These are phyloP conservation scores for Rhizopus arrhizus DNA, from an alignment of 371 early-diverging fungal species.

Conservation along the genomic window DNA sequence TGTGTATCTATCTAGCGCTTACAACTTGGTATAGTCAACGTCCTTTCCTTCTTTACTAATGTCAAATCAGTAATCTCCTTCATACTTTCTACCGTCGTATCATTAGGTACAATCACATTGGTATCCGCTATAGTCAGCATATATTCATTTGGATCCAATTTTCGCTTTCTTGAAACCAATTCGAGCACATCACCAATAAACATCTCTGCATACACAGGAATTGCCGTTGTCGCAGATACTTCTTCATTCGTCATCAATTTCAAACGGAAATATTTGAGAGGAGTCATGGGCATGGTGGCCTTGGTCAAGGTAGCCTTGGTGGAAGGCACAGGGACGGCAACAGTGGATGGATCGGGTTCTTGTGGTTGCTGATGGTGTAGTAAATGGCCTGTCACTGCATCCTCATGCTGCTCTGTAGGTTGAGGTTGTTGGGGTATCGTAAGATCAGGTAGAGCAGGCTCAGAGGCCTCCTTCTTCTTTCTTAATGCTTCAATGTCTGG, in stretches of 20 bases:
- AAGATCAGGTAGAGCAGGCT: constrained; percentile 2
- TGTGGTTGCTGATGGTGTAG: constrained; percentile 21
- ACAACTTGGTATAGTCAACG: constrained; percentile 60
- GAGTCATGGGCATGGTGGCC: constrained; percentile 55
- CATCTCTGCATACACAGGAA: constrained; percentile 74
- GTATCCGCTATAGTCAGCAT: constrained; percentile 79
- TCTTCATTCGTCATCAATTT: constrained; percentile 62
- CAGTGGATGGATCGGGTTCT: constrained; percentile 46
- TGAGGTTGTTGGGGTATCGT: constrained; percentile 14
- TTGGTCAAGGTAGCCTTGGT: constrained; percentile 50
- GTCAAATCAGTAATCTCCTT: constrained; percentile 69
- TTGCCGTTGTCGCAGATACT: constrained; percentile 83
- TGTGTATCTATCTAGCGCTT: constrained; percentile 22
- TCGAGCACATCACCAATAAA: constrained; percentile 82
- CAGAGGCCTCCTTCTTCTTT: constrained; percentile 21
- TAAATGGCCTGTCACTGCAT: constrained; percentile 25
- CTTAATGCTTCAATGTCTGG: constrained; percentile 34
- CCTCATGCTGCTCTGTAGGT: constrained; percentile 2
- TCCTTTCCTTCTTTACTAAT: constrained; percentile 66
- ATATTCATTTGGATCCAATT: constrained; percentile 80
- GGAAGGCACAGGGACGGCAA: constrained; percentile 54
- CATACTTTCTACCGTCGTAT: constrained; percentile 76
- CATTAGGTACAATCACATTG: constrained; percentile 72
- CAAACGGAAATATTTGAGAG: constrained; percentile 63
- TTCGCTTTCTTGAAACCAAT: constrained; percentile 84